phyloP scores from a whole-genome alignment of 352 stramenopile genomes.

The Phytophthora foliorum region DNA sequence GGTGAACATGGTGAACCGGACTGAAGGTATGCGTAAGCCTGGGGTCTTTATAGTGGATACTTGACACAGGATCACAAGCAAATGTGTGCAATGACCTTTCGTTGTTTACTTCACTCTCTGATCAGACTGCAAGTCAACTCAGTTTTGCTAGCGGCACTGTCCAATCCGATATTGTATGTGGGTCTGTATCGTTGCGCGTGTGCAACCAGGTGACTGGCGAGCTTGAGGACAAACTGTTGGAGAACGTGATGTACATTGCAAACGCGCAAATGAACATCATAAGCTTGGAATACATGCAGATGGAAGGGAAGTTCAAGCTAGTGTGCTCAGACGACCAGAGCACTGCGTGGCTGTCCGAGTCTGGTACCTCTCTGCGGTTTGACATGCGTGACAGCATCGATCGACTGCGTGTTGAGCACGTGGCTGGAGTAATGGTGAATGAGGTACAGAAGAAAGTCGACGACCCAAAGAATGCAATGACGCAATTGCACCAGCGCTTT shows the following conservation, averaged over 20 bases:
- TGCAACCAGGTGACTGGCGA: constrained; percentile 13
- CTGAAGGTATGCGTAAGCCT: no score
- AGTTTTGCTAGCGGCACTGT: constrained; percentile 4
- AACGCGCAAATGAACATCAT: constrained; percentile 15
- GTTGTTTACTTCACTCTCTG: constrained; percentile 1
- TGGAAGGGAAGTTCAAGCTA: neutral
- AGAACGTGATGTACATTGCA: constrained; percentile 9
- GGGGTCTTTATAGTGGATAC: no score
- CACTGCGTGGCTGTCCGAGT: neutral
- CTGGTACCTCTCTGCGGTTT: neutral
- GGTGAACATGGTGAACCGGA: no score
- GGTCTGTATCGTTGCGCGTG: constrained; percentile 4
- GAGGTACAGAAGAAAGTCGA: no score
- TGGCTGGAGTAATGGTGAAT: neutral
- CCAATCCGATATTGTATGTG: neutral
- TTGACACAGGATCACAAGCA: constrained; percentile 7
- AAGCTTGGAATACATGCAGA: neutral
- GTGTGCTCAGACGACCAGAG: no score
- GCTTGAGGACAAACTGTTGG: constrained; percentile 9
- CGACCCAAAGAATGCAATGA: no score
- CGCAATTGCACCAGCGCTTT: neutral
- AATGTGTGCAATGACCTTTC: constrained; percentile 17
- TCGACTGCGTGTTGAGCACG: neutral
- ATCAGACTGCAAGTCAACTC: neutral
- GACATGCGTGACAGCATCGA: neutral